Conservation (phyloP, 352 stramenopile species). For the Plasmopara muralis region DNA sequence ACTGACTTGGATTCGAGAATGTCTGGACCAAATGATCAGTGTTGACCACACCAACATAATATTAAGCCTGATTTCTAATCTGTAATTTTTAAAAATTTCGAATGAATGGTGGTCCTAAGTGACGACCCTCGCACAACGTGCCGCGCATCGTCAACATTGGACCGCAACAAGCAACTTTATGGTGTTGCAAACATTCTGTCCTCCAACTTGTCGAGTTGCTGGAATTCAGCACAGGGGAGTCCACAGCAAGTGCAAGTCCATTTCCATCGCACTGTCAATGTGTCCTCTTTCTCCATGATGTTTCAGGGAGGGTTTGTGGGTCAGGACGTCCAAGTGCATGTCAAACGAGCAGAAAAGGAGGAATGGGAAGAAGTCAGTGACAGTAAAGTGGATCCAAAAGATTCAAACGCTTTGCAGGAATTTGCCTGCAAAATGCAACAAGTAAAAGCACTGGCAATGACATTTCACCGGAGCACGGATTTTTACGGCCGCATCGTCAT, state of each 20-base stretch:
- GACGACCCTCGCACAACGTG: constrained; percentile 37
- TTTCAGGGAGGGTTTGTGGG: constrained; percentile 75
- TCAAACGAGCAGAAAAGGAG: constrained; percentile 5
- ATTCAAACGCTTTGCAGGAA: constrained; percentile 52
- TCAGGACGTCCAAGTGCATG: constrained; percentile 45
- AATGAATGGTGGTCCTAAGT: constrained; percentile 22
- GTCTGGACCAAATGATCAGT: constrained; percentile 13
- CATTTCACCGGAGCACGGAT: constrained; percentile 56
- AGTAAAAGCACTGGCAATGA: constrained; percentile 40
- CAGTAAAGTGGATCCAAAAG: constrained; percentile 31
- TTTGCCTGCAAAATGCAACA: constrained; percentile 24
- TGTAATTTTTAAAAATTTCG: too few relatives aligned
- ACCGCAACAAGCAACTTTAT: constrained; percentile 59
- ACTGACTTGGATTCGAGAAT: constrained; percentile 28
- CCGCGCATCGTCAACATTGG: constrained; percentile 60
- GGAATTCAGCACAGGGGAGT: constrained; percentile 62
- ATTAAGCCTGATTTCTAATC: not conserved
- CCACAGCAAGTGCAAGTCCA: constrained; percentile 56
- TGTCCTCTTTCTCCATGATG: constrained; percentile 45
- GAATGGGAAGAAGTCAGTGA: constrained; percentile 21
- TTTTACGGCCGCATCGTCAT: constrained; percentile 72
- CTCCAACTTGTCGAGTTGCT: constrained; percentile 44
- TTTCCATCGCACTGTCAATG: constrained; percentile 46
- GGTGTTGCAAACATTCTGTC: constrained; percentile 52
- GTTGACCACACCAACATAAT: constrained; percentile 9